Evolutionary conservation across 1,139 yeast species (phyloP).

Genomic region (Taphrina betulina): DNA sequence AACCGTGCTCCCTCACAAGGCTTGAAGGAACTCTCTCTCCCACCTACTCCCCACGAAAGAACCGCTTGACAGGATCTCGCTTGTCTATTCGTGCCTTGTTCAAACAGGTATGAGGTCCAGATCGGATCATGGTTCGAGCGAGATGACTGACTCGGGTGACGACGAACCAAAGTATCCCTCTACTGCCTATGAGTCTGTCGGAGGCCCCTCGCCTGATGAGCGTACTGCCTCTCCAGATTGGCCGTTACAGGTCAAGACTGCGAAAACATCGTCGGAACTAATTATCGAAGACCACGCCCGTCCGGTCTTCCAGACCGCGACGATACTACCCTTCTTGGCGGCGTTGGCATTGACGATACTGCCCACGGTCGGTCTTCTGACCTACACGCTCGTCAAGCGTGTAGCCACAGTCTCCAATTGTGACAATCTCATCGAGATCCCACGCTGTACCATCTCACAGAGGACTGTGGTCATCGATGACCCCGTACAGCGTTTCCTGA

Average conservation of each 20-base stretch:
- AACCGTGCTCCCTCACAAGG: too few relatives aligned
- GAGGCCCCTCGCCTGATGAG: not conserved
- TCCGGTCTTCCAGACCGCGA: constrained; percentile 2
- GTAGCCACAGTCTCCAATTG: not conserved
- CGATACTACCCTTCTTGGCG: not conserved
- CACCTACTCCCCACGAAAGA: too few relatives aligned
- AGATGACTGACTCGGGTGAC: too few relatives aligned
- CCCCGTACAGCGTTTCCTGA: constrained; percentile 9
- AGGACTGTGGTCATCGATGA: constrained; percentile 1
- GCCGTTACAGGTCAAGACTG: not conserved
- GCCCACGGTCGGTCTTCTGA: constrained; percentile 6
- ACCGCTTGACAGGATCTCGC: too few relatives aligned
- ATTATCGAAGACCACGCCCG: not conserved
- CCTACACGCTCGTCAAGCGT: not conserved
- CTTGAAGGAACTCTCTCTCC: too few relatives aligned
- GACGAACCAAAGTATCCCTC: too few relatives aligned
- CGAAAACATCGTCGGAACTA: not conserved
- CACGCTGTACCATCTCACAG: not conserved
- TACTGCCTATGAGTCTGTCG: too few relatives aligned
- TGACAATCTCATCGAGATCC: not conserved
- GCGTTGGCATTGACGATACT: not conserved
- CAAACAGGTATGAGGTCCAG: too few relatives aligned
- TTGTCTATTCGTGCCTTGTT: too few relatives aligned
- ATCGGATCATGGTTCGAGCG: too few relatives aligned
- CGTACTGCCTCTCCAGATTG: not conserved